Evolutionary conservation across 495 filamentous ascomycete species (phyloP), one percentile per base, ranked within the genome.

Genomic region (Parachaetomium inaequale): DNA sequence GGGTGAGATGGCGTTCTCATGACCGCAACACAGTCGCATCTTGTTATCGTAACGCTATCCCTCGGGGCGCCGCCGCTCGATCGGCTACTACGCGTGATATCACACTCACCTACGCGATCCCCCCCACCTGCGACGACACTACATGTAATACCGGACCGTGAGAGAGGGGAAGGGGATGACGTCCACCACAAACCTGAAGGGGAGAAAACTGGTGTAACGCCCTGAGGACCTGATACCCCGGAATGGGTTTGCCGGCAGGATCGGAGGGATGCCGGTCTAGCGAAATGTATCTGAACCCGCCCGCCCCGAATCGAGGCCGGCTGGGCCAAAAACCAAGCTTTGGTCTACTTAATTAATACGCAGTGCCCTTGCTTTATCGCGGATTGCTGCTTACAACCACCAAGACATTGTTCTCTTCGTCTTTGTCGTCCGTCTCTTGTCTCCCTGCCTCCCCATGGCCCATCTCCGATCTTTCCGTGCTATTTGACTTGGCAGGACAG

Each of bases 401-500:
- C 21, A 49, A 49, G 45, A 8, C 11, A 49, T 49, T 21, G 45
- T 49, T 26, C 5, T 28, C 26, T 49, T 49, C 28, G 26, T 2
- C 26, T 45, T 29, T 31, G 12, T 46, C 12, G 28, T 29, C 8
- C 8, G 0, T 29, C 15, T 15, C 36, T 40, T 40, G 7, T 57
- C 40, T 11, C 19, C 4, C 40, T 29, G 53, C 11, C 55, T 45
- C 21, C 17, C 15, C 11, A 25, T 29, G n/a, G 1, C n/a, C 42
- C 40, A 7, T n/a, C 49, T 38, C 59, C 52, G 52, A 62, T 53
- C 47, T 26, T 54, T 63, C 61, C 55, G 55, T 55, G 23, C 38
- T 63, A 53, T 58, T 54, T 49, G 64, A 34, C 64, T 70, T 66
- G 62, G 67, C 64, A 54, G 15, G 43, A 45, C 54, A 52, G 17